Conservation (phyloP, 768 basidiomycete genomes). For the Mycena albidolilacea region DNA sequence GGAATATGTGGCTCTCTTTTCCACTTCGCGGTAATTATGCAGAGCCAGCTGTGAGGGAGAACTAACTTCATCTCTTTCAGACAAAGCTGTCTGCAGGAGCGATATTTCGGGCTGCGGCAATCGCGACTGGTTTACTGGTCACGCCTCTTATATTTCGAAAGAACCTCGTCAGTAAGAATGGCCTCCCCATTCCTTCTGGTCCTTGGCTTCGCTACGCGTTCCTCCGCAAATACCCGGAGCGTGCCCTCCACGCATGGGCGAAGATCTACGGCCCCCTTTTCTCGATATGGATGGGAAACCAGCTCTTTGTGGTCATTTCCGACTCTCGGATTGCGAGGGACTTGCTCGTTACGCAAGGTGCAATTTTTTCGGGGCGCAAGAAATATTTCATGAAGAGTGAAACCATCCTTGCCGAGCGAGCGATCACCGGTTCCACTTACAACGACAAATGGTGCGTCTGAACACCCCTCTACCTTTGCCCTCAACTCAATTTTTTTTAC, state of each 20-base stretch:
- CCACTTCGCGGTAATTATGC: too few relatives aligned
- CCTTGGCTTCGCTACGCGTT: constrained; percentile 49
- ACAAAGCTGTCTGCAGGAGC: too few relatives aligned
- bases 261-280: constrained; percentile 51
- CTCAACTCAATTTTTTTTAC: background rate
- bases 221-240: constrained; percentile 53
- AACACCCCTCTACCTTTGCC: background rate
- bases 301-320: constrained; percentile 55
- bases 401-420: constrained; percentile 51
- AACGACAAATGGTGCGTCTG: constrained; percentile 43
- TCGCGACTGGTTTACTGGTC: background rate
- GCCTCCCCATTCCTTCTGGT: constrained; percentile 46
- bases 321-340: constrained; percentile 53
- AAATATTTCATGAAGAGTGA: constrained; percentile 55
- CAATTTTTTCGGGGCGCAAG: constrained; percentile 52
- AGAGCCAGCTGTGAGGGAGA: too few relatives aligned
- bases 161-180: constrained; percentile 38
- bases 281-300: constrained; percentile 56
- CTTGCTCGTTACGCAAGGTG: constrained; percentile 53
- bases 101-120: too few relatives aligned
- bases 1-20: too few relatives aligned
- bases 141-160: constrained; percentile 38
- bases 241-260: constrained; percentile 50
- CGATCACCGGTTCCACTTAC: constrained; percentile 52
- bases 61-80: too few relatives aligned